Conservation (phyloP, 352 stramenopile genomes). For the Albugo candida region DNA sequence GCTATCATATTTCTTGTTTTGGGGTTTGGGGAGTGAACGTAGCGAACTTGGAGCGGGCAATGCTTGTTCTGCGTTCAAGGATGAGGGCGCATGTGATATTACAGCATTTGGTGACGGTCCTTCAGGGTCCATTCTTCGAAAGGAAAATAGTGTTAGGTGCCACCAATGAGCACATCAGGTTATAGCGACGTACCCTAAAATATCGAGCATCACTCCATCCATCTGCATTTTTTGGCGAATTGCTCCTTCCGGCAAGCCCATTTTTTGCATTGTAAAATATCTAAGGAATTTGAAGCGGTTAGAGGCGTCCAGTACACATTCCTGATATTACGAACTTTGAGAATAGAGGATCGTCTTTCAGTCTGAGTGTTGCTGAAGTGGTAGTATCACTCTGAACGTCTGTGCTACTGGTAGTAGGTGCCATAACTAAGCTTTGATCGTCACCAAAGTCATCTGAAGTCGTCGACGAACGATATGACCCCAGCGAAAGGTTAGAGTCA, state of each 20-base stretch:
- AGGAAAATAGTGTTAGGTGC: background rate
- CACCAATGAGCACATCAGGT: background rate
- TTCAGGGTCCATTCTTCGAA: constrained; percentile 49
- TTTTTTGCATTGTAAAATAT: constrained; percentile 65
- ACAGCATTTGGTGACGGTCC: constrained; percentile 43
- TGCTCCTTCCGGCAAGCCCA: constrained; percentile 49
- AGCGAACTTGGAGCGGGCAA: too few species aligned
- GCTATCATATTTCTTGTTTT: background rate
- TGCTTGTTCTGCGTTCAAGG: too few species aligned
- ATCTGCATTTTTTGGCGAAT: constrained; percentile 69
- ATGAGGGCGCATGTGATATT: constrained; percentile 1
- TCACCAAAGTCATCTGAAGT: too few species aligned
- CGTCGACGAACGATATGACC: too few species aligned
- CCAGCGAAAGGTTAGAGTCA: too few species aligned
- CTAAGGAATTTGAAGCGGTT: constrained; percentile 4
- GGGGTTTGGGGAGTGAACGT: background rate
- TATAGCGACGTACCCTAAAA: constrained; percentile 17
- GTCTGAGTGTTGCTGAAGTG: too few species aligned
- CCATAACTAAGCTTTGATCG: too few species aligned
- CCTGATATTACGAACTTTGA: too few species aligned
- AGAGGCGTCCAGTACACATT: too few species aligned
- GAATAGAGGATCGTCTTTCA: too few species aligned
- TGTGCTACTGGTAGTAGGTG: too few species aligned
- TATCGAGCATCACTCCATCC: constrained; percentile 40
- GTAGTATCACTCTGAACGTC: too few species aligned